A percentile compares a stretch with the other conserved stretches of the same genome.
Conservation (phyloP, 2,329 filamentous ascomycete species). For the Sphaerulina musiva region DNA sequence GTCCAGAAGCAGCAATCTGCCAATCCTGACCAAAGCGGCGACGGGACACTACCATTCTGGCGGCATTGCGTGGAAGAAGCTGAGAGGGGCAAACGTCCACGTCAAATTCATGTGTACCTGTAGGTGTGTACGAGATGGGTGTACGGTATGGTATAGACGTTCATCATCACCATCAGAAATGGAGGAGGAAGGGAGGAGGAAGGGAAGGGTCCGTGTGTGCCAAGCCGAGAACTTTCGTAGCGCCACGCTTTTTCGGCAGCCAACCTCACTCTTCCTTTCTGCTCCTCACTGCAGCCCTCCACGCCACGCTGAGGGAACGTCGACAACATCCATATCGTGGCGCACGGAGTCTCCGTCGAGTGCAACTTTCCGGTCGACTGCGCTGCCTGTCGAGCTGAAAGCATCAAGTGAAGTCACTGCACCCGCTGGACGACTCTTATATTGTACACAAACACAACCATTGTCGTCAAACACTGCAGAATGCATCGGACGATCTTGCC, state of each 20-base stretch:
- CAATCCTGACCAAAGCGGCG: too few species aligned
- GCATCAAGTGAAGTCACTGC: not conserved
- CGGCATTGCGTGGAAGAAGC: too few species aligned
- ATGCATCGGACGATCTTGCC: not conserved
- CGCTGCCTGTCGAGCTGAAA: conserved; percentile 4
- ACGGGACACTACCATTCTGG: too few species aligned
- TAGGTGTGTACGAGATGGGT: not conserved
- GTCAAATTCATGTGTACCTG: not conserved
- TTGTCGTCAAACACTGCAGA: not conserved
- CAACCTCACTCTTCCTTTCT: not conserved
- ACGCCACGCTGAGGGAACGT: conserved; percentile 4
- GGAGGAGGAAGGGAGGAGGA: not conserved
- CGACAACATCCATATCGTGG: conserved; percentile 1
- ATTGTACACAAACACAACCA: not conserved
- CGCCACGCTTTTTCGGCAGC: not conserved
- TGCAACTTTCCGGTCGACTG: not conserved
- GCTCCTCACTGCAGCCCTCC: not conserved
- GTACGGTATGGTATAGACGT: not conserved
- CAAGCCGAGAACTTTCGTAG: not conserved
- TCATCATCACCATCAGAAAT: not conserved
- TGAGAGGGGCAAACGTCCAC: not conserved
- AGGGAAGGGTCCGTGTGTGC: not conserved
- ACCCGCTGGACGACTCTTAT: not conserved
- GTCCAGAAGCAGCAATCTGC: too few species aligned
- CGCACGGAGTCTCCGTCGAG: conserved; percentile 6